These are phyloP conservation scores for Mucor saturninus DNA, from an alignment of 371 early-diverging fungal genomes.

Conservation along the genomic window DNA sequence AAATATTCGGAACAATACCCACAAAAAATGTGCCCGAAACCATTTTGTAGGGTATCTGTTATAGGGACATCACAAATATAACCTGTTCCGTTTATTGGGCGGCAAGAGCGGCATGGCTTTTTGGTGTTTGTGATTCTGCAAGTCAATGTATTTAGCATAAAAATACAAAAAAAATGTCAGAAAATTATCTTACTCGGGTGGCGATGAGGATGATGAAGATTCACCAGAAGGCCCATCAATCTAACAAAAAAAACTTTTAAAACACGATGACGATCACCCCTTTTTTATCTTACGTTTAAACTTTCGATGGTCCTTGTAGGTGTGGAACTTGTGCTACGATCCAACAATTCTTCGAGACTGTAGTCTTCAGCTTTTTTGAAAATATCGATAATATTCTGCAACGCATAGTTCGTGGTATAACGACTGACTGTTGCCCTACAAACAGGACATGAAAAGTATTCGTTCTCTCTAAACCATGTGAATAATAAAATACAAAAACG, in stretches of 20 bases:
- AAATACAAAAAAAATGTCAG: not conserved
- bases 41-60: slow-evolving; percentile 9
- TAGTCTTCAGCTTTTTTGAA: slow-evolving; percentile 7
- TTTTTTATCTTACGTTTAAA: not conserved
- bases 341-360: not conserved
- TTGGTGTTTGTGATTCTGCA: not conserved
- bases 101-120: slow-evolving; percentile 26
- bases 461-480: not conserved
- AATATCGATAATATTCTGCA: slow-evolving; percentile 23
- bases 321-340: not conserved
- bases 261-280: not conserved
- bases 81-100: not conserved
- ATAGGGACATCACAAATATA: slow-evolving; percentile 20
- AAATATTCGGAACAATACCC: slow-evolving; percentile 19
- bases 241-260: not conserved
- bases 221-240: not conserved
- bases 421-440: slow-evolving; percentile 18
- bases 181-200: not conserved
- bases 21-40: slow-evolving; percentile 24
- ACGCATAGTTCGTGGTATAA: slow-evolving; percentile 20
- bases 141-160: too few species aligned
- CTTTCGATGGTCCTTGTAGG: not conserved
- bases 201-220: not conserved
- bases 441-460: slow-evolving; percentile 18
- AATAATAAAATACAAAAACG: not conserved